These are phyloP conservation scores for Xylaria flabelliformis DNA, from an alignment of 495 filamentous ascomycete genomes.

Conservation along the genomic window DNA sequence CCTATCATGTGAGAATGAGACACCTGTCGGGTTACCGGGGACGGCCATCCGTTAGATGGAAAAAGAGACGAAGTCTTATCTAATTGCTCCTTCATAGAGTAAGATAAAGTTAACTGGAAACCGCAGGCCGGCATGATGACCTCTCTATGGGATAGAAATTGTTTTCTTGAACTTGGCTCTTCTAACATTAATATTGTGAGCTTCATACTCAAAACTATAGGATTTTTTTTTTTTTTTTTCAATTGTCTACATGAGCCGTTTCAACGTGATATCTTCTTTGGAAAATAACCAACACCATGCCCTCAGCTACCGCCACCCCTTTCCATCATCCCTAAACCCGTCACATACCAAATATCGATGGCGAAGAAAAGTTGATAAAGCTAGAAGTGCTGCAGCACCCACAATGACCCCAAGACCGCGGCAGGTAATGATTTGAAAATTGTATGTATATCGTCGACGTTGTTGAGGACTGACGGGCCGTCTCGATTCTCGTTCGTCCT, in stretches of 20 bases:
- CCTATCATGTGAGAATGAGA: constrained; percentile 19
- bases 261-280: neutral
- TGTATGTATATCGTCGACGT: too few relatives aligned
- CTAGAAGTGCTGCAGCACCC: too few relatives aligned
- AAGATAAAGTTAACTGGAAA: too few relatives aligned
- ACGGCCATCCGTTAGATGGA: neutral
- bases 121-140: neutral
- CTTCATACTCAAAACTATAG: neutral
- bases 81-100: neutral
- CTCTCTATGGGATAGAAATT: neutral
- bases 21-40: neutral
- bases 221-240: neutral
- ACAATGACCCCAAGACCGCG: too few relatives aligned
- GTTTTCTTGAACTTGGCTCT: neutral
- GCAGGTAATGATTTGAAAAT: too few relatives aligned
- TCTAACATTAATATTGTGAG: neutral
- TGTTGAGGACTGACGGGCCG: too few relatives aligned
- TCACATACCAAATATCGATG: too few relatives aligned
- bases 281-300: neutral
- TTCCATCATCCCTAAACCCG: neutral
- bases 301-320: neutral
- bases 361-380: too few relatives aligned
- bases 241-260: neutral
- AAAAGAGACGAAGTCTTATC: neutral
- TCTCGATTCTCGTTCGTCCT: too few relatives aligned